Evolutionary conservation across 163 green algal species (phyloP), one percentile per base, ranked within the genome.

Genomic region (Volvox carteri): DNA sequence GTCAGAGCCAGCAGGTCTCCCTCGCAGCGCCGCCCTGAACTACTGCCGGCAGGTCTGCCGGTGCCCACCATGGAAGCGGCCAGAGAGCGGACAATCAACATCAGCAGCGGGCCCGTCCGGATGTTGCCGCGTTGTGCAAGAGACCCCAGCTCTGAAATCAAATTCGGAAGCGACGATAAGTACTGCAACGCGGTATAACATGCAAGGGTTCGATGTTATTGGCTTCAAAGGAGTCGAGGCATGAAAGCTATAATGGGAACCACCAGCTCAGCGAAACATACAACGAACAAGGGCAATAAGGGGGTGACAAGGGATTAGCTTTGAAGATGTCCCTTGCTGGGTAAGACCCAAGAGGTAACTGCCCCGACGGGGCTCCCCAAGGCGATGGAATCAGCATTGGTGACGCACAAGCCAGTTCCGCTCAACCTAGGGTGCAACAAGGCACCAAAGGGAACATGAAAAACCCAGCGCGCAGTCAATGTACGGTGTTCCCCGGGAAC

Each of bases 311-410:
- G n/a, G n/a, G n/a, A n/a, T n/a, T n/a, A n/a, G n/a, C n/a, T n/a
- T n/a, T n/a, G n/a, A n/a, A n/a, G 37, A 56, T 84, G 54, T 84
- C 72, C 84, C 28, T 33, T 84, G 92, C 92, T 96, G 94, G 94
- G 94, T 96, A 96, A 87, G 78, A 96, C 93, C 94, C 90, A 95
- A 90, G 85, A 80, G 92, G 94, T 96, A 95, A 96, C 91, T 93
- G 94, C 94, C 92, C 91, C 94, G 90, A 96, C 94, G 94, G 91
- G 89, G 92, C 94, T 95, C 94, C 92, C 90, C 84, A 95, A 95
- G 94, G 93, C 91, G 92, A 96, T 96, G 94, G 94, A 96, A 96
- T 96, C 94, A 96, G 94, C 92, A 96, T 39, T 75, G 84, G 72
- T 39, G 84, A 25, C 70, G 25, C 48, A 11, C 35, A 44, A 25